These are phyloP conservation scores for Camellia oleifera DNA, from an alignment of 179 eudicot species.

Conservation along the genomic window DNA sequence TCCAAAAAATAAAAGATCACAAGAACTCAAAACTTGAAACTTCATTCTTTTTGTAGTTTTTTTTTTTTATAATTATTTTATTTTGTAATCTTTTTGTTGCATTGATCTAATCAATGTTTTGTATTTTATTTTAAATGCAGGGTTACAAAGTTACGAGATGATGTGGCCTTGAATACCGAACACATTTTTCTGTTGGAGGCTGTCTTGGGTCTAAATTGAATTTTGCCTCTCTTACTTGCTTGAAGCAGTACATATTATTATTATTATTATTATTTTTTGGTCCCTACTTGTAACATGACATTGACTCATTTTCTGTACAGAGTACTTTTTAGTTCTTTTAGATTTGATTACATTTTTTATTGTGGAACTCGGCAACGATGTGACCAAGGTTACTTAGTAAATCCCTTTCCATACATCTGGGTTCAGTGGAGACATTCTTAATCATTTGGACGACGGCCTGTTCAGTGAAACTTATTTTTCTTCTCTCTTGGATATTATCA, in stretches of 20 bases:
- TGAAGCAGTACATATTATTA: no score
- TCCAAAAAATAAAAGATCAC: no score
- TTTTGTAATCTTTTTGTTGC: not conserved
- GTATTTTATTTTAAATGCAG: conserved; percentile 14
- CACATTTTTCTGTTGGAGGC: not conserved
- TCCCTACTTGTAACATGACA: not conserved
- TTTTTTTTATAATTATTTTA: no score
- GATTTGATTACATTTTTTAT: not conserved
- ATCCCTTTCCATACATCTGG: not conserved
- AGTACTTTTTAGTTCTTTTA: not conserved
- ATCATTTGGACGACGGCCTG: no score
- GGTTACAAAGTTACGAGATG: conserved; percentile 34
- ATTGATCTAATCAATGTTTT: not conserved
- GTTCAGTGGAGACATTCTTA: no score
- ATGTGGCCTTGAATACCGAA: not conserved
- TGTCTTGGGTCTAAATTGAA: not conserved
- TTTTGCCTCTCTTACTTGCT: not conserved
- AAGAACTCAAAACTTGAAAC: not conserved
- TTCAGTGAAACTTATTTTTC: no score
- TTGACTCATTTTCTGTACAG: not conserved
- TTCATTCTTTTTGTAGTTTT: not conserved
- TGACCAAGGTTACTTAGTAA: not conserved
- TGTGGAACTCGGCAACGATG: not conserved
- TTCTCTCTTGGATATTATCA: no score
- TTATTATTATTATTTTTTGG: not conserved